Evolutionary conservation across 2,329 filamentous ascomycete genomes (phyloP), one percentile per base, ranked within the genome.

Genomic region (Penicillium sp.): DNA sequence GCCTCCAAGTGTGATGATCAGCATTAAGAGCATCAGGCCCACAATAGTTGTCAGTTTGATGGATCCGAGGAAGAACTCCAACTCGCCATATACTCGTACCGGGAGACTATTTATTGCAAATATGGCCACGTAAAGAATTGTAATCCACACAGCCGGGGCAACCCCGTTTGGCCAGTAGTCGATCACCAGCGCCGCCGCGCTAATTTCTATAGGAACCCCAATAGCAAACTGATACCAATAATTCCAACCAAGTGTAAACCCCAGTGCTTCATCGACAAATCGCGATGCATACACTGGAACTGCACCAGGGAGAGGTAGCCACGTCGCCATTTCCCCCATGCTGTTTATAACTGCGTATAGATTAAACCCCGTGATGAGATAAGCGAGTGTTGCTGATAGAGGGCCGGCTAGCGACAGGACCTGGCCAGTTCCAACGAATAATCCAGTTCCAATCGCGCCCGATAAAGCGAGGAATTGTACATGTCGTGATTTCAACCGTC

Each of bases 41-140:
- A 82, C 60, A 53, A 82, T 81, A 4, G 77, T 79, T 5, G 73
- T 72, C 34, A 83, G 70, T 60, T 83, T 82, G 60, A 82, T 68
- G 3, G 77, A 73, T 19, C 79, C 79, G 53, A 82, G 81, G 28
- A 70, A 68, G 65, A 81, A 82, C 47, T 72, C 61, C 45, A 65
- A 39, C 26, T 66, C 61, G 13, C 63, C 59, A 21, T 63, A 67
- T 5, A 59, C 48, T 2, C 53, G 49, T 2, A 66, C 64, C 2
- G 63, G 63, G 8, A 66, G 37, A 26, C 46, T 50, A 31, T 66
- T 66, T 24, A 61, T 36, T 10, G 39, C 33, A 48, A 59, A 54
- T 42, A 67, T 55, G 34, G 47, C 23, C 21, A 54, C 19, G 44
- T 59, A 55, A 49, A 66, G 47, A 50, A 66, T 23, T 26, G 62